phyloP scores from a whole-genome alignment of 257 asterid species.

The Paraleonurus japonicus region DNA sequence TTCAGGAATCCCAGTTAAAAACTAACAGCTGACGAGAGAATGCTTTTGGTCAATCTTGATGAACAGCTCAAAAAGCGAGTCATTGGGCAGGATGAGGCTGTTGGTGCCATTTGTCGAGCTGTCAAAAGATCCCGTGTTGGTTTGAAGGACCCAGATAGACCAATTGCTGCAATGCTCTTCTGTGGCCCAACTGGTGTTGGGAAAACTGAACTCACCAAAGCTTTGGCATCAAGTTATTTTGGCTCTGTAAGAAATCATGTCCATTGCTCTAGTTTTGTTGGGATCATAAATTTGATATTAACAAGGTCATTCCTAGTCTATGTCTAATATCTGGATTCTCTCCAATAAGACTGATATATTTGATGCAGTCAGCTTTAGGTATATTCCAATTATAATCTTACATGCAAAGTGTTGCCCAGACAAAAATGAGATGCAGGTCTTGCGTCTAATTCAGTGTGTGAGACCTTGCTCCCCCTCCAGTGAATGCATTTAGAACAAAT shows the following conservation, averaged over 20 bases:
- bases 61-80: slow-evolving; percentile 92
- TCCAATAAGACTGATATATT: slow-evolving; percentile 5
- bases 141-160: slow-evolving; percentile 87
- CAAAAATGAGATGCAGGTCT: background rate
- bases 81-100: slow-evolving; percentile 97
- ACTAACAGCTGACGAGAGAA: slow-evolving; percentile 81
- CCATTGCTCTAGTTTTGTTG: slow-evolving; percentile 2
- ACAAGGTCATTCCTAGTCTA: slow-evolving; percentile 17
- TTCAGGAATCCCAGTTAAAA: slow-evolving; percentile 93
- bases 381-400: slow-evolving; percentile 4
- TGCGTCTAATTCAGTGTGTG: background rate
- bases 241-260: slow-evolving; percentile 75
- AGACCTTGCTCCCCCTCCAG: background rate
- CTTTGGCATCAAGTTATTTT: slow-evolving; percentile 85
- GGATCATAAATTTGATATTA: slow-evolving; percentile 19
- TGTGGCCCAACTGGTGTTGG: slow-evolving; percentile 99
- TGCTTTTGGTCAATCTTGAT: slow-evolving; percentile 72
- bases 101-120: slow-evolving; percentile 85
- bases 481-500: background rate
- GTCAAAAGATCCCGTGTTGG: slow-evolving; percentile 98
- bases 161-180: slow-evolving; percentile 96
- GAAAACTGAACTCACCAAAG: slow-evolving; percentile 94
- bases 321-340: slow-evolving; percentile 7
- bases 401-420: background rate
- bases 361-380: slow-evolving; percentile 10